phyloP scores from a whole-genome alignment of 1,284 basidiomycete species.

The Papiliotrema nemorosa region DNA sequence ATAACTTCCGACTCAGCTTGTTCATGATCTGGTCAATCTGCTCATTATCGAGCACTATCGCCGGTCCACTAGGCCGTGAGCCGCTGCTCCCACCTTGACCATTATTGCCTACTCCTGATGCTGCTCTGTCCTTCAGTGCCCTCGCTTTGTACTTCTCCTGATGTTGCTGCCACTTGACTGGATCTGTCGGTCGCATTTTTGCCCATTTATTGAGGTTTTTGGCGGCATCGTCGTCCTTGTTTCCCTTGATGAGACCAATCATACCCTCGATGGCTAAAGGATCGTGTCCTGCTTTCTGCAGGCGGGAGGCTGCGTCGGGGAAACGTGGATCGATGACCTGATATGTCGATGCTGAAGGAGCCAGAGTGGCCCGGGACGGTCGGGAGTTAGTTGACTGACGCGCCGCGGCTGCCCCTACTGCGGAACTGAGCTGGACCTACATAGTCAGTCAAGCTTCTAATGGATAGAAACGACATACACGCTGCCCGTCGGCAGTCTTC shows the following conservation, averaged over 20 bases:
- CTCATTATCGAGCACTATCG: not conserved
- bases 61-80: not conserved
- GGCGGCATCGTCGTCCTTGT: not conserved
- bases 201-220: constrained; percentile 3
- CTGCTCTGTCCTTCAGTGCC: not conserved
- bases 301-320: not conserved
- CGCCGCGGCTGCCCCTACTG: no score
- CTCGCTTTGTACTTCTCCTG: not conserved
- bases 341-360: not conserved
- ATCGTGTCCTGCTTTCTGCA: not conserved
- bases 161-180: not conserved
- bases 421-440: not conserved
- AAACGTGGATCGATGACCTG: not conserved
- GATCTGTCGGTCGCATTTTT: not conserved
- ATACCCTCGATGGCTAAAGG: not conserved
- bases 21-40: not conserved
- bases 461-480: not conserved
- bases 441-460: not conserved
- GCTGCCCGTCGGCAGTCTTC: not conserved
- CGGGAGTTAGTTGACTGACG: not conserved
- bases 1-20: not conserved
- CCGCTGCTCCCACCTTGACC: not conserved
- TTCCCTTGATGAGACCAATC: not conserved
- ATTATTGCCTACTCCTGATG: not conserved
- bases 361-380: not conserved